Evolutionary conservation across 176 grass and related monocot species (phyloP).

Genomic region (Olyra latifolia): DNA sequence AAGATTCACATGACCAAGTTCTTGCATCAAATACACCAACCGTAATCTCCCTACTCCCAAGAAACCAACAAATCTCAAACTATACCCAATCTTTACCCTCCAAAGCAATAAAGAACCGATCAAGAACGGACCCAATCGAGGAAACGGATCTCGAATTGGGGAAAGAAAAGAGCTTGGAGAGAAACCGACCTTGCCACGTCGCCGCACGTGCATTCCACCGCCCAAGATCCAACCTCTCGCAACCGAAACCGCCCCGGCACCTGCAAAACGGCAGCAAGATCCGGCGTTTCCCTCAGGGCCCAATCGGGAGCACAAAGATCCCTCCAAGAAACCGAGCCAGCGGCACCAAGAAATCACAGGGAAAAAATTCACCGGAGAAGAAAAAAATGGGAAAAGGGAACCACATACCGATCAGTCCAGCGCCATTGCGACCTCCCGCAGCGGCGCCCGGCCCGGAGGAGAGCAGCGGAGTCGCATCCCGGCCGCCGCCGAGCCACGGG

Average conservation of each 20-base stretch:
- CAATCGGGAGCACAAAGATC: conserved; percentile 2
- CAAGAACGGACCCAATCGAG: neutral
- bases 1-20: neutral
- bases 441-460: neutral
- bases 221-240: neutral
- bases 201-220: conserved; percentile 5
- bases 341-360: neutral
- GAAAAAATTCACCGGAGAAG: neutral
- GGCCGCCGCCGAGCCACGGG: neutral
- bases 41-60: conserved; percentile 26
- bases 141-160: conserved; percentile 13
- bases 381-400: neutral
- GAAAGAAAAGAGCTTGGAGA: neutral
- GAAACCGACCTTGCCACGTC: neutral
- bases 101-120: neutral
- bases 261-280: neutral
- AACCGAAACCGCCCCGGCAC: neutral
- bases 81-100: neutral
- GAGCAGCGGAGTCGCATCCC: neutral
- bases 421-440: conserved; percentile 8
- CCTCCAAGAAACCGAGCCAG: neutral
- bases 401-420: conserved; percentile 4
- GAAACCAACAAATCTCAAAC: neutral
- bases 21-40: conserved; percentile 5
- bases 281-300: neutral